A percentile compares a stretch with the other conserved stretches of the same genome.
Conservation (phyloP, 192 early-diverging fungal species). For the Backusella macrospora region DNA sequence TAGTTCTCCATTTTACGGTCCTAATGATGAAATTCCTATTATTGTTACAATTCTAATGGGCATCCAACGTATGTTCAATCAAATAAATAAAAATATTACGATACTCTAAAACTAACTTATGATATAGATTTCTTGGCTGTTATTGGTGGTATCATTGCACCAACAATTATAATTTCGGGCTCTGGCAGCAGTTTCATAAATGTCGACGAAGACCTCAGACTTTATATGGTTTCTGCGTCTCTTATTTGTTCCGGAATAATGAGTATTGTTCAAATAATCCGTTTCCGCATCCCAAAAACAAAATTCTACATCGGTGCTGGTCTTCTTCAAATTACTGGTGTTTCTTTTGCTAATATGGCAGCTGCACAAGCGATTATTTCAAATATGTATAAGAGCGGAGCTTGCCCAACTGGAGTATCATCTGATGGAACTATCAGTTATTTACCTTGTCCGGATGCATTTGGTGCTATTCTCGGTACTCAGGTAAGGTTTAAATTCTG, state of each 20-base stretch:
- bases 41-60: constrained; percentile 48
- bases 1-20: constrained; percentile 47
- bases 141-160: constrained; percentile 24
- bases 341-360: constrained; percentile 51
- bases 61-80: constrained; percentile 16
- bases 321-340: constrained; percentile 56
- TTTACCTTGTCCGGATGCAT: constrained; percentile 51
- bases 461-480: constrained; percentile 57
- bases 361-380: constrained; percentile 50
- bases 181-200: constrained; percentile 42
- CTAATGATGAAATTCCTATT: constrained; percentile 49
- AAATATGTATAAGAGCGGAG: constrained; percentile 26
- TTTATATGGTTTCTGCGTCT: constrained; percentile 50
- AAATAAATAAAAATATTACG: neutral
- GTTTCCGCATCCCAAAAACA: constrained; percentile 50
- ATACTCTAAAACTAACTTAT: neutral
- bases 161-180: constrained; percentile 51
- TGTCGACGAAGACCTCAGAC: constrained; percentile 38
- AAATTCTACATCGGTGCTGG: constrained; percentile 44
- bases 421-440: constrained; percentile 43
- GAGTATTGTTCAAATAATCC: constrained; percentile 50
- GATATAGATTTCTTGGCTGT: constrained; percentile 3
- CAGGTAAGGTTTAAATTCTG: neutral
- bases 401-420: constrained; percentile 33
- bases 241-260: constrained; percentile 34